Conservation (phyloP, 805 yeast genomes). For the Grigorovia humatica region DNA sequence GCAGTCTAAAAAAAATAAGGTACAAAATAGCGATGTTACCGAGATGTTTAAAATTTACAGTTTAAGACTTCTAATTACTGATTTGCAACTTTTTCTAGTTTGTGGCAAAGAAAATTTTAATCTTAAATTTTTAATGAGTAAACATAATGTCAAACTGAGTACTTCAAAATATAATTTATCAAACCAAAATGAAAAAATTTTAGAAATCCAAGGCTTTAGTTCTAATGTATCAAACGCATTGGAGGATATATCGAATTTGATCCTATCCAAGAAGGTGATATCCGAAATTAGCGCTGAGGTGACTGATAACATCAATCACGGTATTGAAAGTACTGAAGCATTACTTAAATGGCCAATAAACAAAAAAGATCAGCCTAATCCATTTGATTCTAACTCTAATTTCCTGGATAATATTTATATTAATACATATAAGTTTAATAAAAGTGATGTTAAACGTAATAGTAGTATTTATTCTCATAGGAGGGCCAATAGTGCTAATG, state of each 20-base stretch:
- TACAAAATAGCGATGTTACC: constrained; percentile 8
- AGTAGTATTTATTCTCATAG: neutral
- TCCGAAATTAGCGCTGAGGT: neutral
- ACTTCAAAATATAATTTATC: constrained; percentile 79
- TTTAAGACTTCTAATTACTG: constrained; percentile 64
- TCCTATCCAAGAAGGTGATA: neutral
- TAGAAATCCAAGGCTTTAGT: constrained; percentile 74
- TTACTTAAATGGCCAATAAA: neutral
- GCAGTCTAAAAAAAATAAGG: constrained; percentile 14
- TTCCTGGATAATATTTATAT: neutral
- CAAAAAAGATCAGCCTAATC: neutral
- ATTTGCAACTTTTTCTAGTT: constrained; percentile 75
- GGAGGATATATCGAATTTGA: constrained; percentile 33
- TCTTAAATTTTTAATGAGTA: constrained; percentile 54
- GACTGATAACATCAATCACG: neutral
- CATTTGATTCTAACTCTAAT: neutral
- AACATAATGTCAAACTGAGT: constrained; percentile 58
- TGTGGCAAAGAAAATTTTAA: constrained; percentile 75
- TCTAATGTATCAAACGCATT: constrained; percentile 50
- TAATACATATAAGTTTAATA: neutral
- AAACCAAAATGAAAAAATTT: constrained; percentile 71
- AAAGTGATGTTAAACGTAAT: neutral
- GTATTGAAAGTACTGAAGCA: neutral
- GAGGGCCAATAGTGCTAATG: constrained; percentile 1
- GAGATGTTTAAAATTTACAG: constrained; percentile 9